A percentile compares a stretch with the other conserved stretches of the same genome.
phyloP scores from a whole-genome alignment of 2,329 filamentous ascomycete species.

The Trichophyton verrucosum region DNA sequence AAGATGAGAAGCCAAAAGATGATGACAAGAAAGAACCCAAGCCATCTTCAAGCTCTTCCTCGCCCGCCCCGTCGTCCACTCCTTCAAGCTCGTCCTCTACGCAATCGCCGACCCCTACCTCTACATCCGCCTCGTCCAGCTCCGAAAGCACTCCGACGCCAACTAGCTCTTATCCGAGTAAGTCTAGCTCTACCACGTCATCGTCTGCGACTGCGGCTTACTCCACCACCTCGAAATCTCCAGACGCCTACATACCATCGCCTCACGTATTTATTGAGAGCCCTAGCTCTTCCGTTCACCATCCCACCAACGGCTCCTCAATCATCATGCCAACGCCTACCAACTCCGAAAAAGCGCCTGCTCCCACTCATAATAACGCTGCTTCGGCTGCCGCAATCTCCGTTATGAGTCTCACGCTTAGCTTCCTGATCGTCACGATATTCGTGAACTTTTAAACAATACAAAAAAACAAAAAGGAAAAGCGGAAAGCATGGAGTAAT shows the following conservation, averaged over 20 bases:
- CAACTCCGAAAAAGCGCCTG: slow-evolving; percentile 3
- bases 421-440: slow-evolving; percentile 14
- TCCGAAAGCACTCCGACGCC: slow-evolving; percentile 12
- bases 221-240: slow-evolving; percentile 4
- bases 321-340: slow-evolving; percentile 9
- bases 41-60: background rate
- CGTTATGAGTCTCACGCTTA: slow-evolving; percentile 13
- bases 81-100: slow-evolving; percentile 10
- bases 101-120: slow-evolving; percentile 12
- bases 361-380: slow-evolving; percentile 10
- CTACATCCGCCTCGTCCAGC: slow-evolving; percentile 15
- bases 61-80: background rate
- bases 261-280: slow-evolving; percentile 10
- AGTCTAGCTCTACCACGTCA: slow-evolving; percentile 1
- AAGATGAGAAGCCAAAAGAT: slow-evolving; percentile 3
- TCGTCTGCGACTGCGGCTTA: slow-evolving; percentile 4
- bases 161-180: slow-evolving; percentile 8
- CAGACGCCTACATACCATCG: slow-evolving; percentile 5
- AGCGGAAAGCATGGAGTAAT: background rate
- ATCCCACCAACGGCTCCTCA: slow-evolving; percentile 7
- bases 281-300: slow-evolving; percentile 8
- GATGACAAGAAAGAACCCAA: background rate
- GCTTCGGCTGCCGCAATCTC: slow-evolving; percentile 13
- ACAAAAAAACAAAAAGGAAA: background rate
- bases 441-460: slow-evolving; percentile 10